Evolutionary conservation across 192 early-diverging fungal genomes (phyloP).

Genomic region (Entomortierella lignicola): DNA sequence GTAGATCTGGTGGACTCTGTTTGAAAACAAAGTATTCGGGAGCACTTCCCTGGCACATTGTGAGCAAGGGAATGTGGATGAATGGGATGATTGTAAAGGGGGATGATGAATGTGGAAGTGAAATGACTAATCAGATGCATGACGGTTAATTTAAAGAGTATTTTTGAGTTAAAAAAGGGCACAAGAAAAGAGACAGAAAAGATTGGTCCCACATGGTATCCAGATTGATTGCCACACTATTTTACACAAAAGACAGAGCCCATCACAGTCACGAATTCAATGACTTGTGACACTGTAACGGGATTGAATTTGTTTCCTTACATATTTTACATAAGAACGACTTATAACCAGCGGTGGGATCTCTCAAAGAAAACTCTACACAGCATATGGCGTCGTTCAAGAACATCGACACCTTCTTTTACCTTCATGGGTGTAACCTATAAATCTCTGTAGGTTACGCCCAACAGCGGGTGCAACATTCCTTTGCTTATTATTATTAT

Average conservation of each 20-base stretch:
- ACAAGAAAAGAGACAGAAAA: no score
- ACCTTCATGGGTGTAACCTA: conserved; percentile 36
- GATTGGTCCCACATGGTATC: no score
- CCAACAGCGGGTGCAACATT: conserved; percentile 34
- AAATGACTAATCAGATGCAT: no score
- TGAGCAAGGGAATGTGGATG: background rate
- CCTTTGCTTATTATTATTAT: background rate
- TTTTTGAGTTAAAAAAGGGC: no score
- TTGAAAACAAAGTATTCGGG: conserved; percentile 41
- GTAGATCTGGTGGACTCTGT: conserved; percentile 29
- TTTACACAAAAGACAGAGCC: background rate
- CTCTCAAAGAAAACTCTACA: conserved; percentile 51
- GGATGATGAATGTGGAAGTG: background rate
- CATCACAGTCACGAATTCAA: background rate
- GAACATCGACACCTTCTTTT: conserved; percentile 21
- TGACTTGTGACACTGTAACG: background rate
- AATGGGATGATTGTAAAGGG: background rate
- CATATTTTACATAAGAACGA: conserved; percentile 37
- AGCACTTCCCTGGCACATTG: conserved; percentile 43
- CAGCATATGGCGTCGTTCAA: conserved; percentile 46
- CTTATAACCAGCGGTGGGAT: conserved; percentile 41
- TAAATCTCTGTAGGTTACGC: background rate
- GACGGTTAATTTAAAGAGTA: no score
- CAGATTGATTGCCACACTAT: no score
- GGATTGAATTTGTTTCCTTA: no score